Evolutionary conservation across 305 asterid species (phyloP), one percentile per base, ranked within the genome.

Genomic region (Fraxinus velutina): DNA sequence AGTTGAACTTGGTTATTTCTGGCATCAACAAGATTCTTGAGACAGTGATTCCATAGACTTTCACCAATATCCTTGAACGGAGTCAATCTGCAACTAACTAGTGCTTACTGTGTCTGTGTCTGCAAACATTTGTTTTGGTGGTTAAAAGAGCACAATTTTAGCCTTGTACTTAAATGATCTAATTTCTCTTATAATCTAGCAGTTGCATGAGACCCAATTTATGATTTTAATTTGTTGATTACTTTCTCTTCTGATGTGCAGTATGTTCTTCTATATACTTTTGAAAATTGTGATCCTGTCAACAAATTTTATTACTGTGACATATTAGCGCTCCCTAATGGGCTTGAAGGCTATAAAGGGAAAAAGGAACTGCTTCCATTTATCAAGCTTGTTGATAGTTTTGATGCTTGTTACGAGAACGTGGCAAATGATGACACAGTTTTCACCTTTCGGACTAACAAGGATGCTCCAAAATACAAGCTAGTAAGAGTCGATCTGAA

Each of bases 391-490:
- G 84, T 96, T 6, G 97, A 94, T 80, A 87, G 85, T 4, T 94
- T 96, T 84, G 98, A 94, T 55, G 99, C 98, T 84, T 88, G 88
- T 79, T 96, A 96, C 78, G 74, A 62, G 37, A 83, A 82, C 80
- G 90, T 93, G 79, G 98, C 99, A 13, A 92, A 96, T 88, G 95
- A 94, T 72, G 97, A 86, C 55, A 2, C 75, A n/a, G 42, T 19
- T 71, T 30, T 77, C 73, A 55, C 27, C 13, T 50, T 50, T 73
- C 76, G 47, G 73, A 90, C 98, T 55, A 94, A 96, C 84, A 94
- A 96, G 90, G 91, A 92, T 86, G 97, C 99, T 82, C 98, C 99
- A 30, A 92, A 92, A 85, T 89, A 93, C 88, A 96, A 93, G 88
- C 90, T 96, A 68, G 92, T 92, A 79, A 86, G 94, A 71, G 94